phyloP scores from a whole-genome alignment of 1,284 basidiomycete genomes.

The Cutaneotrichosporon spelunceum region DNA sequence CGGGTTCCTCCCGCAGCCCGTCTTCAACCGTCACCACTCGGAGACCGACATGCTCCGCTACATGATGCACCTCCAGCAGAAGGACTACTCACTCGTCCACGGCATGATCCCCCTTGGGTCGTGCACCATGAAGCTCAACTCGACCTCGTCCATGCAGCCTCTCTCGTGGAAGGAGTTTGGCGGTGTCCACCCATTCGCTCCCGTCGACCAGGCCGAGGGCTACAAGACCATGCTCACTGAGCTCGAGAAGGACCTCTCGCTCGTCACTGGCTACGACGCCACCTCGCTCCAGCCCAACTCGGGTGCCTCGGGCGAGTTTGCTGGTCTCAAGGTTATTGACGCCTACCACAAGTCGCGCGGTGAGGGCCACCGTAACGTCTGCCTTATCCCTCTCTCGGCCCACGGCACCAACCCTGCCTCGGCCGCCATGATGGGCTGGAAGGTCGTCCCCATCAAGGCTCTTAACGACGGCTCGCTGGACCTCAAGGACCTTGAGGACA shows the following conservation, averaged over 20 bases:
- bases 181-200: constrained; percentile 87
- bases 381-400: constrained; percentile 90
- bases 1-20: constrained; percentile 75
- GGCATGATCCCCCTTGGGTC: constrained; percentile 97
- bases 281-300: constrained; percentile 97
- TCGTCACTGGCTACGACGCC: constrained; percentile 90
- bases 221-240: constrained; percentile 85
- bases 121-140: constrained; percentile 96
- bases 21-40: constrained; percentile 93
- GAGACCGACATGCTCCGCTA: constrained; percentile 98
- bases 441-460: constrained; percentile 91
- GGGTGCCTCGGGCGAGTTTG: constrained; percentile 92
- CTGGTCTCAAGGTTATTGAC: constrained; percentile 86
- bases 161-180: constrained; percentile 91
- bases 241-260: constrained; percentile 84
- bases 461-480: constrained; percentile 84
- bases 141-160: constrained; percentile 93
- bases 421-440: constrained; percentile 94
- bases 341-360: constrained; percentile 90
- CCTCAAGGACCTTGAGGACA: constrained; percentile 74
- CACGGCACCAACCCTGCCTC: constrained; percentile 96
- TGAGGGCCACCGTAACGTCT: constrained; percentile 81
- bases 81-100: constrained; percentile 92
- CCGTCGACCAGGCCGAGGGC: constrained; percentile 82
- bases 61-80: constrained; percentile 87